Evolutionary conservation across 208 protist species (phyloP).

Genomic region (Phytomonas sp.): DNA sequence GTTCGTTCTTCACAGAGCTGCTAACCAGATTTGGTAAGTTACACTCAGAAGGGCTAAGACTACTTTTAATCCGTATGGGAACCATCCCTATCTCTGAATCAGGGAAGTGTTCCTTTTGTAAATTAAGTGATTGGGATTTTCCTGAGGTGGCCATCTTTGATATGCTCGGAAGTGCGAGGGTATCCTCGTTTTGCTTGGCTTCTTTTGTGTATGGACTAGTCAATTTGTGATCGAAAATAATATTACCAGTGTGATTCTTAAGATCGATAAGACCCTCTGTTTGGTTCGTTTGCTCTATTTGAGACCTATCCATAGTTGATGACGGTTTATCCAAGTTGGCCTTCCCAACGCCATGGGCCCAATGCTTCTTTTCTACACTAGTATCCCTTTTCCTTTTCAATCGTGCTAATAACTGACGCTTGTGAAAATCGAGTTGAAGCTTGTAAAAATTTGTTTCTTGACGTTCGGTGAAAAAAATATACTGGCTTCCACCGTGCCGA

Average conservation of each 20-base stretch:
- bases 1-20: not conserved
- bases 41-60: not conserved
- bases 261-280: not conserved
- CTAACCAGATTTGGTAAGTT: not conserved
- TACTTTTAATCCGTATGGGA: not conserved
- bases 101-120: not conserved
- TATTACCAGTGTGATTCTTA: not conserved
- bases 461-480: slow-evolving; percentile 72
- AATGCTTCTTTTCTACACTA: not conserved
- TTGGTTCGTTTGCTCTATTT: not conserved
- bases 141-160: not conserved
- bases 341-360: not conserved
- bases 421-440: slow-evolving; percentile 58
- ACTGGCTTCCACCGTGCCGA: slow-evolving; percentile 83
- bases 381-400: slow-evolving; percentile 25
- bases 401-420: slow-evolving; percentile 49
- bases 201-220: not conserved
- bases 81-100: not conserved
- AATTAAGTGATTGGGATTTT: not conserved
- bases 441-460: slow-evolving; percentile 73
- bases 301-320: not conserved
- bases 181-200: not conserved
- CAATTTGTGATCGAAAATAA: not conserved
- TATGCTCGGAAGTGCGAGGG: not conserved
- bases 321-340: not conserved